phyloP scores from a whole-genome alignment of 2,329 filamentous ascomycete species.

The Claviceps quebecensis region DNA sequence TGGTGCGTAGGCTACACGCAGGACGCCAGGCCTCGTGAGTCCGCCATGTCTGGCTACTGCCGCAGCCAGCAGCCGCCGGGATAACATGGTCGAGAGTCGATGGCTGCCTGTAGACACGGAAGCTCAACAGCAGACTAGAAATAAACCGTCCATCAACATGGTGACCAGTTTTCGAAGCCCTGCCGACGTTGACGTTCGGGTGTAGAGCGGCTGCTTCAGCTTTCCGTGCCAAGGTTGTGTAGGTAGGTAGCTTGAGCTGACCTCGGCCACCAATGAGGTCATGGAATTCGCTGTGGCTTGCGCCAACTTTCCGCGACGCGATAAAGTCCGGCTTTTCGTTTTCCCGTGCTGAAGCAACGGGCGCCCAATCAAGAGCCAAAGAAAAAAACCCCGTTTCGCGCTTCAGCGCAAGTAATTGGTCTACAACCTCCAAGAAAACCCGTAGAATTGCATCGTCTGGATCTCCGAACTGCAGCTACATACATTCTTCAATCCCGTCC shows the following conservation, averaged over 20 bases:
- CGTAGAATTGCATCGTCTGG: too few species aligned
- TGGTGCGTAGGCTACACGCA: background rate
- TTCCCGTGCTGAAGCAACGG: background rate
- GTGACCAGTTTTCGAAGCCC: background rate
- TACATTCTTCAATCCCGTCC: too few species aligned
- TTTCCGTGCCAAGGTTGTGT: background rate
- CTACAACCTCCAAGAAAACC: too few species aligned
- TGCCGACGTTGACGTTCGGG: background rate
- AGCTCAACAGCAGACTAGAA: background rate
- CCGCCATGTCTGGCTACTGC: slow-evolving; percentile 9
- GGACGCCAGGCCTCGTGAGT: background rate
- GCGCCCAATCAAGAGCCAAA: background rate
- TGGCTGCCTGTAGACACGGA: background rate
- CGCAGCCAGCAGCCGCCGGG: slow-evolving; percentile 12
- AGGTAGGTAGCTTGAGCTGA: background rate
- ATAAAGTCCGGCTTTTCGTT: slow-evolving; percentile 1
- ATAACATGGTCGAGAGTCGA: slow-evolving; percentile 13
- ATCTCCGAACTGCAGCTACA: too few species aligned
- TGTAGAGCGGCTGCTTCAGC: background rate
- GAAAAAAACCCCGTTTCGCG: background rate
- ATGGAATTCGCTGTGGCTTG: slow-evolving; percentile 1
- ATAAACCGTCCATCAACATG: background rate
- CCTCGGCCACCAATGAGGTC: slow-evolving; percentile 9
- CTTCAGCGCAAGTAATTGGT: too few species aligned
- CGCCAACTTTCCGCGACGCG: background rate